These are phyloP conservation scores for Dactylonectria macrodidyma DNA, from an alignment of 2,329 filamentous ascomycete species.

Conservation along the genomic window DNA sequence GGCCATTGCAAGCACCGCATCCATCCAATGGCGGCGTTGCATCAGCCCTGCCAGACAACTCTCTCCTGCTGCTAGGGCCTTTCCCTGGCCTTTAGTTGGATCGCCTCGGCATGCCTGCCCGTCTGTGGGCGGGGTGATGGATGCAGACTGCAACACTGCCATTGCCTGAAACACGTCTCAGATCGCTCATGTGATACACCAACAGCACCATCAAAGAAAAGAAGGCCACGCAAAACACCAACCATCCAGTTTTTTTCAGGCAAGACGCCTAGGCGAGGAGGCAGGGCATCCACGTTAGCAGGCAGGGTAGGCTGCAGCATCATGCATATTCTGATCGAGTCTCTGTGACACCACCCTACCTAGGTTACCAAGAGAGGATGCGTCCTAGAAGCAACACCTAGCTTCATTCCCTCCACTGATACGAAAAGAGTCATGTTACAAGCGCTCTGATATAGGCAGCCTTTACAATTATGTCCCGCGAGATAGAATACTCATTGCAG, in stretches of 20 bases:
- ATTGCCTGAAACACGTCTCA: constrained; percentile 32
- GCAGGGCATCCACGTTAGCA: neutral
- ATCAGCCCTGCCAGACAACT: neutral
- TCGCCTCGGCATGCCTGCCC: neutral
- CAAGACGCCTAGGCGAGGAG: neutral
- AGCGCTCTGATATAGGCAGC: too few species aligned
- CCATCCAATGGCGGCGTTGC: neutral
- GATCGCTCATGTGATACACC: constrained; percentile 23
- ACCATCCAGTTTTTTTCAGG: neutral
- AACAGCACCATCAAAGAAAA: constrained; percentile 5
- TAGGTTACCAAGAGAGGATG: too few species aligned
- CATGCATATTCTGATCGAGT: too few species aligned
- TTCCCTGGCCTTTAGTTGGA: neutral
- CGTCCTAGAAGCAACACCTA: too few species aligned
- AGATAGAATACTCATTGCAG: too few species aligned
- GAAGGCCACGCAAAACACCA: neutral
- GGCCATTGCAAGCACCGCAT: neutral
- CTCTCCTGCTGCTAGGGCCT: neutral
- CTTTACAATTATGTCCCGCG: too few species aligned
- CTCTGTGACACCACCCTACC: too few species aligned
- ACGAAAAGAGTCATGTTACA: too few species aligned
- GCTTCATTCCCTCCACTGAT: too few species aligned
- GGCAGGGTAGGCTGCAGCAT: neutral
- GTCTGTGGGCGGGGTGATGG: constrained; percentile 17
- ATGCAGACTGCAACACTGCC: constrained; percentile 11